These are phyloP conservation scores for Colletotrichum sp. DNA, from an alignment of 2,329 filamentous ascomycete genomes.

Conservation along the genomic window DNA sequence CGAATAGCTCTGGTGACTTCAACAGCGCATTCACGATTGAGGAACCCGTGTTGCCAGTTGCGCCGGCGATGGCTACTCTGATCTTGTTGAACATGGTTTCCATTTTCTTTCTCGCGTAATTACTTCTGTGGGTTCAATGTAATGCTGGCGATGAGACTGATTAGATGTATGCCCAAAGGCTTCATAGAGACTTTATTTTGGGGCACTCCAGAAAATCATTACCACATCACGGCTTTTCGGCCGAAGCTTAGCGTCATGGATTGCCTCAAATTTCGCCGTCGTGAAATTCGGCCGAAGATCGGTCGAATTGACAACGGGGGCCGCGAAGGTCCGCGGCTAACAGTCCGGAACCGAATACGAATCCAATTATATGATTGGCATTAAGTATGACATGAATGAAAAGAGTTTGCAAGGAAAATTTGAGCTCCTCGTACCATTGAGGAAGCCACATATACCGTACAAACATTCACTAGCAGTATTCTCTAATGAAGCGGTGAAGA, in stretches of 20 bases:
- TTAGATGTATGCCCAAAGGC: background rate
- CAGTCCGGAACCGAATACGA: background rate
- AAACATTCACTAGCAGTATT: background rate
- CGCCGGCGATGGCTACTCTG: background rate
- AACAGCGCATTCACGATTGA: background rate
- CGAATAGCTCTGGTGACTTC: background rate
- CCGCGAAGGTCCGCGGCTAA: background rate
- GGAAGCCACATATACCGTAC: background rate
- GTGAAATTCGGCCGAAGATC: background rate
- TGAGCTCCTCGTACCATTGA: no score
- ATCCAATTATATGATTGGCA: background rate
- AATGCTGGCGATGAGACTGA: no score
- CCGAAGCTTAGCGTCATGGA: background rate
- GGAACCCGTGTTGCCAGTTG: background rate
- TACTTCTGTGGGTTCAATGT: background rate
- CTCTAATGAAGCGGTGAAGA: background rate
- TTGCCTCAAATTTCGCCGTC: rapidly evolving
- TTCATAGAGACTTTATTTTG: background rate
- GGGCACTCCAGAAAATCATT: no score
- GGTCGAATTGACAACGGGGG: background rate
- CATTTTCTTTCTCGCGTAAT: no score
- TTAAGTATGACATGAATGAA: background rate
- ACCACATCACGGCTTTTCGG: no score
- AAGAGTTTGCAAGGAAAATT: no score
- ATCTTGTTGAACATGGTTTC: no score